phyloP scores from a whole-genome alignment of 1,139 yeast species.

The Petasospora rhodanensis region DNA sequence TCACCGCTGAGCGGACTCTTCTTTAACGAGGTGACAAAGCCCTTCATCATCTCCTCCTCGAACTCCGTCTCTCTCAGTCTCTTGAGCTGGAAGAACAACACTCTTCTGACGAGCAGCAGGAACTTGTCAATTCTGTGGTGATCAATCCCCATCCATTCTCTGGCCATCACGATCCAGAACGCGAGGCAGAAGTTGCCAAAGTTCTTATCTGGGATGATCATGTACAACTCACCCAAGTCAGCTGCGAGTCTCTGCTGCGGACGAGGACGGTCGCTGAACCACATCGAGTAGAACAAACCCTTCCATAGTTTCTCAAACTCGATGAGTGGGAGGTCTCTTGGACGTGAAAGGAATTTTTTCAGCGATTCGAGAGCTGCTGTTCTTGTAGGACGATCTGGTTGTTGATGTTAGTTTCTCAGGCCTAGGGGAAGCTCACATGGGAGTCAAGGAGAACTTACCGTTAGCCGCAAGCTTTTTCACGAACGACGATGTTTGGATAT shows the following conservation, averaged over 20 bases:
- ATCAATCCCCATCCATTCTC: conserved; percentile 85
- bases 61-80: conserved; percentile 53
- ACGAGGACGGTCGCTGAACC: conserved; percentile 92
- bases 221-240: conserved; percentile 58
- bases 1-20: conserved; percentile 54
- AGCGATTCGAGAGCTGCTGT: conserved; percentile 72
- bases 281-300: conserved; percentile 88
- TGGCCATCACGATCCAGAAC: conserved; percentile 74
- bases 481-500: conserved; percentile 41
- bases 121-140: conserved; percentile 86
- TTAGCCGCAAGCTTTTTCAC: conserved; percentile 84
- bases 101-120: conserved; percentile 74
- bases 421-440: too few species aligned
- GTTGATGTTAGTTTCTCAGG: conserved; percentile 5
- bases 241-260: conserved; percentile 86
- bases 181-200: conserved; percentile 57
- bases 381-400: conserved; percentile 57
- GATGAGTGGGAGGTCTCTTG: conserved; percentile 36
- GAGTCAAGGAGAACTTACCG: conserved; percentile 30
- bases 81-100: conserved; percentile 59
- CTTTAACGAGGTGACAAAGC: conserved; percentile 37
- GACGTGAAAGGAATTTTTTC: conserved; percentile 48
- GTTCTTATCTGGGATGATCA: conserved; percentile 38
- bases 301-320: conserved; percentile 89
- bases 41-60: conserved; percentile 45